These are phyloP conservation scores for Betula pendula DNA, from an alignment of 306 rosid genomes.

Conservation along the genomic window DNA sequence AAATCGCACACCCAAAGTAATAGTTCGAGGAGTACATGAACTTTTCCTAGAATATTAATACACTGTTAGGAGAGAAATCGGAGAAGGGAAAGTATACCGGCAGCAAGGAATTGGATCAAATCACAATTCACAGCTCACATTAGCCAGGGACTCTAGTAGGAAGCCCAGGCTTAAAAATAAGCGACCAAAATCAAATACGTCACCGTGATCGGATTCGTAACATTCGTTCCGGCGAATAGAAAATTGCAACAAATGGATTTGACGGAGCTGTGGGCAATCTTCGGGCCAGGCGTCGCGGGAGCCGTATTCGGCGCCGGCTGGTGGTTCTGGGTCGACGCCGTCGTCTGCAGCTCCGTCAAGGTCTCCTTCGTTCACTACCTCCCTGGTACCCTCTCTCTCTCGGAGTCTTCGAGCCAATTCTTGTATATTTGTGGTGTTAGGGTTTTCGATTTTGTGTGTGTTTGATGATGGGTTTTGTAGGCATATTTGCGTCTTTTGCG, in stretches of 20 bases:
- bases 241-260: constrained; percentile 54
- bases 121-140: neutral
- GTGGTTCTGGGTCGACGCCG: constrained; percentile 99
- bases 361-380: constrained; percentile 90
- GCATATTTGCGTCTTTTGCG: constrained; percentile 90
- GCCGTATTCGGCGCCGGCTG: constrained; percentile 92
- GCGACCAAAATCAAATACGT: neutral
- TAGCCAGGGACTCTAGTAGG: neutral
- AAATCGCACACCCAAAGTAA: too few relatives aligned
- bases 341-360: constrained; percentile 79
- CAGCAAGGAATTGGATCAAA: neutral
- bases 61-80: neutral
- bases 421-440: constrained; percentile 15
- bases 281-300: constrained; percentile 94
- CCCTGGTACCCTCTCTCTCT: constrained; percentile 53
- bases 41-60: too few relatives aligned
- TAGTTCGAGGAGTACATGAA: too few relatives aligned
- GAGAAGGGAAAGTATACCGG: neutral
- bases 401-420: neutral
- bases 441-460: constrained; percentile 39
- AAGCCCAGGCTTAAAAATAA: neutral
- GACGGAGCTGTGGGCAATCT: constrained; percentile 85
- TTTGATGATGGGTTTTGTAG: constrained; percentile 38
- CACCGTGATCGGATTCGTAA: neutral
- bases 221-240: too few relatives aligned